phyloP scores from a whole-genome alignment of 108 stramenopile genomes.

The Cylindrotheca fusiformis region DNA sequence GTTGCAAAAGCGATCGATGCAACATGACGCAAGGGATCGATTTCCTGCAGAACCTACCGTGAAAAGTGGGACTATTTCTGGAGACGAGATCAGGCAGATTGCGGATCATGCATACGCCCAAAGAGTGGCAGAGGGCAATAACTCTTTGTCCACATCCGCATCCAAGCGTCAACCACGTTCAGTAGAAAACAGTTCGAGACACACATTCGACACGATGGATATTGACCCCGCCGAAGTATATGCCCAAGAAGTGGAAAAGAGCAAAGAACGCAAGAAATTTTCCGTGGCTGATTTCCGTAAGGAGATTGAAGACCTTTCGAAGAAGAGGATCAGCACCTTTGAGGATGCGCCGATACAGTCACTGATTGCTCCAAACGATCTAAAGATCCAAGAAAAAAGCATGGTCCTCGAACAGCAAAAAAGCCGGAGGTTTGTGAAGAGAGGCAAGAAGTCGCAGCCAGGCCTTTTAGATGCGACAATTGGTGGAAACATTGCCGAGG shows the following conservation, averaged over 20 bases:
- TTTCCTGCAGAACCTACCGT: conserved; percentile 9
- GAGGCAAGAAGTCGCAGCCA: too few species aligned
- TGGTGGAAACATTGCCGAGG: too few species aligned
- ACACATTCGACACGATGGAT: conserved; percentile 8
- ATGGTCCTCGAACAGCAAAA: too few species aligned
- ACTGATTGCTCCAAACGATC: too few species aligned
- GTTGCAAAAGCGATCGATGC: conserved; percentile 27
- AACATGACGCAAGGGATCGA: conserved; percentile 18
- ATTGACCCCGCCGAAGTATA: conserved; percentile 36
- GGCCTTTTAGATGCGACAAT: too few species aligned
- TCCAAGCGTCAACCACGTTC: background rate
- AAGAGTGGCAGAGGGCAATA: too few species aligned
- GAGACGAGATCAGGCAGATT: background rate
- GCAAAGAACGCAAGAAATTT: conserved; percentile 19
- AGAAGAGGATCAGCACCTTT: too few species aligned
- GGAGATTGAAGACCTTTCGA: conserved; percentile 30
- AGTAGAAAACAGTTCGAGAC: conserved; percentile 17
- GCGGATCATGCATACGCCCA: conserved; percentile 1
- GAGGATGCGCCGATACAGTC: too few species aligned
- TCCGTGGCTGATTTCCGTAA: conserved; percentile 23
- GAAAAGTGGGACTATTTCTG: background rate
- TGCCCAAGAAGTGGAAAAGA: conserved; percentile 27
- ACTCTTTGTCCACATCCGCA: background rate
- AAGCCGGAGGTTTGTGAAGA: too few species aligned
- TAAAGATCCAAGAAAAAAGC: too few species aligned